Percentiles rank a stretch among this genome's conserved stretches.
Evolutionary conservation across 2,329 filamentous ascomycete genomes (phyloP).

Genomic region (Whalleya microplaca): DNA sequence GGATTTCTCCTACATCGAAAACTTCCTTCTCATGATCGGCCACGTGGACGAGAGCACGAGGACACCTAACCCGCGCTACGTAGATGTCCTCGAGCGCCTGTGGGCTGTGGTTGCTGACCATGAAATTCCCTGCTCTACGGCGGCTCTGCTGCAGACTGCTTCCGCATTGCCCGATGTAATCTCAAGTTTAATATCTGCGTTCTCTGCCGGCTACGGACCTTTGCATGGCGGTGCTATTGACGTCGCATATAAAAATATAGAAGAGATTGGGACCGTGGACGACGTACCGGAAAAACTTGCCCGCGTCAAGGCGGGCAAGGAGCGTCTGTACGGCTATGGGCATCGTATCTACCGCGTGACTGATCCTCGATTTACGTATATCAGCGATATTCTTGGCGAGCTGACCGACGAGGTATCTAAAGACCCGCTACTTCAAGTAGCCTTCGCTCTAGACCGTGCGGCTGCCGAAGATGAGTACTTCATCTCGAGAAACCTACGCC

Average conservation of each 20-base stretch:
- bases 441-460: slow-evolving; percentile 22
- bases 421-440: slow-evolving; percentile 22
- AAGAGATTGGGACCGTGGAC: slow-evolving; percentile 20
- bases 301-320: slow-evolving; percentile 23
- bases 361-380: slow-evolving; percentile 25
- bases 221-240: slow-evolving; percentile 29
- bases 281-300: slow-evolving; percentile 21
- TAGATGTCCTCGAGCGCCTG: slow-evolving; percentile 19
- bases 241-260: slow-evolving; percentile 26
- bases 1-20: slow-evolving; percentile 25
- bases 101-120: slow-evolving; percentile 25
- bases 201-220: slow-evolving; percentile 22
- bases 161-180: slow-evolving; percentile 24
- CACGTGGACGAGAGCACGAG: slow-evolving; percentile 20
- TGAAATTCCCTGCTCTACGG: slow-evolving; percentile 28
- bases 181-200: slow-evolving; percentile 19
- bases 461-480: slow-evolving; percentile 28
- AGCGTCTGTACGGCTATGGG: slow-evolving; percentile 27
- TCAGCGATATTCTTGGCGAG: slow-evolving; percentile 19
- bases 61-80: slow-evolving; percentile 15
- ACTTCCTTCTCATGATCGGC: slow-evolving; percentile 28
- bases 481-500: slow-evolving; percentile 23
- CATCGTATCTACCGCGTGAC: slow-evolving; percentile 27
- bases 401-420: slow-evolving; percentile 17
- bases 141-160: slow-evolving; percentile 23